Percentiles rank a stretch among this genome's conserved stretches.
phyloP scores from a whole-genome alignment of 805 yeast species.

The Debaryomyces maramus region DNA sequence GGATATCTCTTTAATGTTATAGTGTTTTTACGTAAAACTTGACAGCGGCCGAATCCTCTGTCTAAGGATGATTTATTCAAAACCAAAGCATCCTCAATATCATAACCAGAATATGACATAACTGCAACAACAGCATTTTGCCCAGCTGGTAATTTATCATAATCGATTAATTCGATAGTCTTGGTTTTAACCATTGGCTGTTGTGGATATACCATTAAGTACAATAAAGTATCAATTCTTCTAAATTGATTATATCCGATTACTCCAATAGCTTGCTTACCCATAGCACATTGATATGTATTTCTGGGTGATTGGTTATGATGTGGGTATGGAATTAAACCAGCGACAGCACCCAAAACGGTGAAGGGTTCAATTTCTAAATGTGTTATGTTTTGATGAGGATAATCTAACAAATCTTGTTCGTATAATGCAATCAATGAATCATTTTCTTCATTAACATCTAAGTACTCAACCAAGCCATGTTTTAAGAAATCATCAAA shows the following conservation, averaged over 20 bases:
- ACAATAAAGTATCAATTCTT: conserved; percentile 90
- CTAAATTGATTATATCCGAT: conserved; percentile 96
- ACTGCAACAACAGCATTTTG: conserved; percentile 99
- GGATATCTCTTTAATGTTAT: conserved; percentile 88
- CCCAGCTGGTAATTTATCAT: conserved; percentile 97
- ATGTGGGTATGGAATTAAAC: conserved; percentile 88
- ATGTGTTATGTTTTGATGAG: conserved; percentile 64
- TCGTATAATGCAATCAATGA: conserved; percentile 90
- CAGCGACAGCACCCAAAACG: conserved; percentile 89
- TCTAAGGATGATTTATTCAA: conserved; percentile 91
- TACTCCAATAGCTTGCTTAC: conserved; percentile 99
- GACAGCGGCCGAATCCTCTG: conserved; percentile 97
- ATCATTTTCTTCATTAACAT: conserved; percentile 97
- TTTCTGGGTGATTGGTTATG: conserved; percentile 92
- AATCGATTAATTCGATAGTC: conserved; percentile 91
- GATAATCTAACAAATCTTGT: conserved; percentile 46
- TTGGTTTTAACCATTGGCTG: conserved; percentile 99
- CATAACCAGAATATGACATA: conserved; percentile 98
- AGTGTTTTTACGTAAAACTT: conserved; percentile 89
- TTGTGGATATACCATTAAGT: conserved; percentile 97
- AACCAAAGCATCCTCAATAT: conserved; percentile 98
- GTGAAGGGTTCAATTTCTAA: conserved; percentile 95
- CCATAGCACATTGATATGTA: conserved; percentile 94
- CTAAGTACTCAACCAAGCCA: conserved; percentile 92
- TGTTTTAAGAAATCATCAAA: conserved; percentile 86